phyloP scores from a whole-genome alignment of 1,284 basidiomycete species.

The Spongiforma sp. region DNA sequence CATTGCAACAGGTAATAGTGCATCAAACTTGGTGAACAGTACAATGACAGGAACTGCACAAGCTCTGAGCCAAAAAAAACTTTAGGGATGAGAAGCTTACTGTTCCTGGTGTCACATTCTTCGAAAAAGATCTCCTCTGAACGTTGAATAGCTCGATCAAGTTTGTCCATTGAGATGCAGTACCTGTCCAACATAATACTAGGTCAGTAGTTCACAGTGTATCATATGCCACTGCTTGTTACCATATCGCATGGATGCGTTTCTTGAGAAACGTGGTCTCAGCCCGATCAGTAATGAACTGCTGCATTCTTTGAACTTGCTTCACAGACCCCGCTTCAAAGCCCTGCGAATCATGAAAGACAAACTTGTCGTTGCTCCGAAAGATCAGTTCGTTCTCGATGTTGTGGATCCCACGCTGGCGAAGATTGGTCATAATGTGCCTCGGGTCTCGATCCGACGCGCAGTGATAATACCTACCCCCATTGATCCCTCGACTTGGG shows the following conservation, averaged over 20 bases:
- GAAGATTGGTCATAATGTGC: too few species aligned
- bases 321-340: background rate
- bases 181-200: background rate
- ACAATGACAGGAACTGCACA: background rate
- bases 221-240: background rate
- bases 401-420: too few species aligned
- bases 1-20: background rate
- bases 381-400: background rate
- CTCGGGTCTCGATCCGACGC: too few species aligned
- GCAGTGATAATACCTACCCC: too few species aligned
- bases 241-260: background rate
- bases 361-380: background rate
- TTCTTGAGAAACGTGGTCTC: background rate
- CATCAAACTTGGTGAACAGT: background rate
- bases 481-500: too few species aligned
- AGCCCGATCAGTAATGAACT: background rate
- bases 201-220: background rate
- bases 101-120: background rate
- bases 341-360: background rate
- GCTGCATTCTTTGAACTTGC: fast-evolving
- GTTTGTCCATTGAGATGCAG: background rate
- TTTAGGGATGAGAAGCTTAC: background rate
- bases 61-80: background rate
- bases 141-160: background rate
- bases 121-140: fast-evolving